A percentile compares a stretch with the other conserved stretches of the same genome.
These are phyloP conservation scores for Pseudogymnoascus sp. DNA, from an alignment of 2,329 filamentous ascomycete species.

Conservation along the genomic window DNA sequence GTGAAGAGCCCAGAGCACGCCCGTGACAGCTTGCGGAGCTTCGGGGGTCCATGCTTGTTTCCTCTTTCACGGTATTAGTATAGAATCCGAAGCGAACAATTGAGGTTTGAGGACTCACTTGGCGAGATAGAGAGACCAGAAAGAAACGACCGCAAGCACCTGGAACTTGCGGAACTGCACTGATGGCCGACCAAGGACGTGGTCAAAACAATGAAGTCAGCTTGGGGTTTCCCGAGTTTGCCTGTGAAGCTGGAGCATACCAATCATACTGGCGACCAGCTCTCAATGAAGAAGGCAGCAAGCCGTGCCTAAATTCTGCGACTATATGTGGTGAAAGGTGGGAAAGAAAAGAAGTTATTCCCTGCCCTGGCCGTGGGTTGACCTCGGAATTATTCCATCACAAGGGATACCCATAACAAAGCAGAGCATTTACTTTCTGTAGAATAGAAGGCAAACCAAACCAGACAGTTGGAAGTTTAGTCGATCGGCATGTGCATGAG, in stretches of 20 bases:
- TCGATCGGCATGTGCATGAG: neutral
- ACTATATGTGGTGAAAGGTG: neutral
- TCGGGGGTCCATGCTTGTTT: slow-evolving; percentile 79
- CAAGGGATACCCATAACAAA: neutral
- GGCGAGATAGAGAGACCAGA: slow-evolving; percentile 82
- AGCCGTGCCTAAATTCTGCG: neutral
- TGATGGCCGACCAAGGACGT: slow-evolving; percentile 85
- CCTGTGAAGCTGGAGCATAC: neutral
- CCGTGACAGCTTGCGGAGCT: slow-evolving; percentile 62
- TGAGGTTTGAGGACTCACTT: slow-evolving; percentile 43
- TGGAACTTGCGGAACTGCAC: slow-evolving; percentile 87
- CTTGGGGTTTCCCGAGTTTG: neutral
- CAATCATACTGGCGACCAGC: slow-evolving; percentile 1
- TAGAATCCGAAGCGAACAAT: neutral
- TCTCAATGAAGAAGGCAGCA: neutral
- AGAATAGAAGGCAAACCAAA: neutral
- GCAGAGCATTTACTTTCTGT: neutral
- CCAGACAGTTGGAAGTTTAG: slow-evolving; percentile 3
- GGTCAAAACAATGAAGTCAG: slow-evolving; percentile 47
- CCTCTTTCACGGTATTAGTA: slow-evolving; percentile 47
- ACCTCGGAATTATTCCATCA: neutral
- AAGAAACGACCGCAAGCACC: slow-evolving; percentile 81
- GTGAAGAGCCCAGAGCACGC: slow-evolving; percentile 66
- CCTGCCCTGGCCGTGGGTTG: neutral
- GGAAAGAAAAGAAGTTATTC: neutral